phyloP scores from a whole-genome alignment of 176 grass and related monocot species.

The Musa schizocarpa region DNA sequence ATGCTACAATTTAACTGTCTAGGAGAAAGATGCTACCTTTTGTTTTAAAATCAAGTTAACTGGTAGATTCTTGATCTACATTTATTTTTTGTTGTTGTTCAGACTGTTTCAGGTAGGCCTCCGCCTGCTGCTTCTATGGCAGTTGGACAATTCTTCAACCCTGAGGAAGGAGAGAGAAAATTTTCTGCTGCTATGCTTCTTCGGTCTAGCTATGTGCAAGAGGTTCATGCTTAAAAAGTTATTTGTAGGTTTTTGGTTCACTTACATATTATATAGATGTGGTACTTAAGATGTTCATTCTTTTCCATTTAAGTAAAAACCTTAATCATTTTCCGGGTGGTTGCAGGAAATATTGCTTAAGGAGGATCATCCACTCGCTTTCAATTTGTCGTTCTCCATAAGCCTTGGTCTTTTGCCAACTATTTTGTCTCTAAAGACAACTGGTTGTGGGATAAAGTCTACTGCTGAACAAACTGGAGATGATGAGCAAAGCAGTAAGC shows the following conservation, averaged over 20 bases:
- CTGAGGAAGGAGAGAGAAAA: constrained; percentile 48
- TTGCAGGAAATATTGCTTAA: constrained; percentile 71
- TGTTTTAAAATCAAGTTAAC: no score
- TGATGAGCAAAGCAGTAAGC: constrained; percentile 78
- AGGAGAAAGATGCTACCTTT: not conserved
- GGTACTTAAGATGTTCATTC: not conserved
- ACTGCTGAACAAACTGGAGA: constrained; percentile 47
- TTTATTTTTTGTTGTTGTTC: constrained; percentile 17
- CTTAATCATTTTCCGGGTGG: constrained; percentile 21
- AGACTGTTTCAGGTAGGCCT: constrained; percentile 96
- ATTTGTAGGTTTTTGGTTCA: constrained; percentile 1
- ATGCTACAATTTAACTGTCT: not conserved
- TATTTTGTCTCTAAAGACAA: constrained; percentile 57
- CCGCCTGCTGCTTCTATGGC: constrained; percentile 92
- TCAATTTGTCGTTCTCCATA: constrained; percentile 71
- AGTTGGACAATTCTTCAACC: constrained; percentile 96
- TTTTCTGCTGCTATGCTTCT: constrained; percentile 48
- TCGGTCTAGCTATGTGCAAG: constrained; percentile 46
- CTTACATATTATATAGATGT: not conserved
- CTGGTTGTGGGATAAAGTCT: constrained; percentile 85
- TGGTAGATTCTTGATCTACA: constrained; percentile 27
- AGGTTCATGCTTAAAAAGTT: constrained; percentile 34
- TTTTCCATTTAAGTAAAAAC: constrained; percentile 1
- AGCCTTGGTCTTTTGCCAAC: constrained; percentile 82
- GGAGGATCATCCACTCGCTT: constrained; percentile 70